Evolutionary conservation across 2,329 filamentous ascomycete genomes (phyloP).

Genomic region (Fusarium annulatum): DNA sequence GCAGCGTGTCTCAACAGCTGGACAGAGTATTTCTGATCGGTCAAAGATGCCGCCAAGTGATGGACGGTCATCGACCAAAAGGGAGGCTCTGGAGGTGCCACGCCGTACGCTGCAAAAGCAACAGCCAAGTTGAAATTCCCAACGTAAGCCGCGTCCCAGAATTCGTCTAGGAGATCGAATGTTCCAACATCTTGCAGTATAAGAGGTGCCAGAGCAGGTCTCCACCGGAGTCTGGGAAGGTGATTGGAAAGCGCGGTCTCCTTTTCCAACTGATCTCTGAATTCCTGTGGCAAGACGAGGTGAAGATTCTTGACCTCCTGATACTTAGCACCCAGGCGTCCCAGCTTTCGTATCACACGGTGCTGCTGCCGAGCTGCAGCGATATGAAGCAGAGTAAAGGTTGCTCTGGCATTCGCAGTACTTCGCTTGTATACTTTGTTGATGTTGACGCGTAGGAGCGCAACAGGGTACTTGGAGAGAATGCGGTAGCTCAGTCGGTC

Average conservation of each 20-base stretch:
- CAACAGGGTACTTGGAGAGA: background rate
- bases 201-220: background rate
- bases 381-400: constrained; percentile 14
- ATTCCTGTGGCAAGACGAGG: background rate
- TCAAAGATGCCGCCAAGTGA: background rate
- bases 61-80: background rate
- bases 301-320: background rate
- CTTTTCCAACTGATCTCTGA: background rate
- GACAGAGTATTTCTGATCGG: background rate
- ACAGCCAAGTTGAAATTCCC: background rate
- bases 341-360: background rate
- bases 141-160: background rate
- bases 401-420: background rate
- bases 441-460: background rate
- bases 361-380: background rate
- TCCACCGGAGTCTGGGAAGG: background rate
- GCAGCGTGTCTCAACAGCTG: background rate
- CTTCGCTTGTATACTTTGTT: background rate
- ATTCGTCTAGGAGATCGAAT: background rate
- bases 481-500: background rate
- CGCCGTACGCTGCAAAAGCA: background rate
- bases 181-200: background rate
- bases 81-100: background rate
- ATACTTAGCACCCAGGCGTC: background rate
- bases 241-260: background rate